A percentile compares a stretch with the other conserved stretches of the same genome.
Evolutionary conservation across 2,329 filamentous ascomycete genomes (phyloP).

Genomic region (Xylariaceae sp.): DNA sequence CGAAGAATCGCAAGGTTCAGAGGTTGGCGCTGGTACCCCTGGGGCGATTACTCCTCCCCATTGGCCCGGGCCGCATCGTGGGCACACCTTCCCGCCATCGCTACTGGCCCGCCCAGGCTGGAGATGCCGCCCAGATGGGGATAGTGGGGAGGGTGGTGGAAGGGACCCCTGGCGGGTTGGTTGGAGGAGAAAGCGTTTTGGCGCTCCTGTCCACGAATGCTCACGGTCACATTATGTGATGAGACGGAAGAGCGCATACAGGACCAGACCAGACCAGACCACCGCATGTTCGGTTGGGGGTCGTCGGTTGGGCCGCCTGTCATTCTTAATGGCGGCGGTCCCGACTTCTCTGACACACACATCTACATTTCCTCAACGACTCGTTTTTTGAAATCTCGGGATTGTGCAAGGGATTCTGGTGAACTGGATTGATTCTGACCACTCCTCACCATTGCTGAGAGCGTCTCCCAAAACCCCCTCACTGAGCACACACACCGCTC

Average conservation of each 20-base stretch:
- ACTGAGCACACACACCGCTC: too few relatives aligned
- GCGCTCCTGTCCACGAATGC: too few relatives aligned
- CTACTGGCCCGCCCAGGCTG: conserved; percentile 26
- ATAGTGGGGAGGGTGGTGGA: too few relatives aligned
- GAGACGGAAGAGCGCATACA: conserved; percentile 2
- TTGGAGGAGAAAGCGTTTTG: too few relatives aligned
- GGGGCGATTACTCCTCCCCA: conserved; percentile 19
- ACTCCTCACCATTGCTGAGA: too few relatives aligned
- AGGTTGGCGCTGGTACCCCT: conserved; percentile 26
- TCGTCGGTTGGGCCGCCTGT: conserved; percentile 9
- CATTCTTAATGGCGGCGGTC: conserved; percentile 17
- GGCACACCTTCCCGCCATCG: conserved; percentile 26
- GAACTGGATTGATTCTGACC: too few relatives aligned
- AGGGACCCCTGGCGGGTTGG: too few relatives aligned
- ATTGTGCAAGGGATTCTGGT: too few relatives aligned
- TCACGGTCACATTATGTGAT: too few relatives aligned
- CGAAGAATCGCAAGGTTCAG: conserved; percentile 22
- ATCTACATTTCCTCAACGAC: conserved; percentile 11
- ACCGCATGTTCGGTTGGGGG: conserved; percentile 8
- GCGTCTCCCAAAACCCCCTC: too few relatives aligned
- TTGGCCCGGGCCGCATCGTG: conserved; percentile 28
- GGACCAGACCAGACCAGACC: background rate
- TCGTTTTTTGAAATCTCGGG: conserved; percentile 4
- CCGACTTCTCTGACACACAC: conserved; percentile 13
- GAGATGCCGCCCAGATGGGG: conserved; percentile 27